Conservation (phyloP, 2,329 filamentous ascomycete species). For the Leptographium lundbergii region DNA sequence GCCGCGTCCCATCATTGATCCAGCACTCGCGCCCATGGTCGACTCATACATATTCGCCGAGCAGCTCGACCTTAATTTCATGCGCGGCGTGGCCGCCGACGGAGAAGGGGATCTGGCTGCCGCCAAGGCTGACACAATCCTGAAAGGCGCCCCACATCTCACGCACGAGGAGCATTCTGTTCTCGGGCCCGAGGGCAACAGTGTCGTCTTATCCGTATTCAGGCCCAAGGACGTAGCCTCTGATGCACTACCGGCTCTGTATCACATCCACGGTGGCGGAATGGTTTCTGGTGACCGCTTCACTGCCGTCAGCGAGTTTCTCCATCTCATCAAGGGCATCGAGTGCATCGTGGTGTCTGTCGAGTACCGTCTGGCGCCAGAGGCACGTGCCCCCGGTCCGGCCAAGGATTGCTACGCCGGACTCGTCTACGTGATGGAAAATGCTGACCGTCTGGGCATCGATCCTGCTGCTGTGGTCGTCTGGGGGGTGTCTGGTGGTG, state of each 20-base stretch:
- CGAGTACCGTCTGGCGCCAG: constrained; percentile 1
- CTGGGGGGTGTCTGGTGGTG: constrained; percentile 1
- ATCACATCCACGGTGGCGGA: constrained; percentile 1
- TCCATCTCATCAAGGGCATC: background rate
- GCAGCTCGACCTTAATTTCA: background rate
- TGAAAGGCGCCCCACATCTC: background rate
- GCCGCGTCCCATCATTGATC: background rate
- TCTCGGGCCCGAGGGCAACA: background rate
- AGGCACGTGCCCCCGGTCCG: background rate
- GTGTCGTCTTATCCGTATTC: background rate
- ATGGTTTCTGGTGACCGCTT: background rate
- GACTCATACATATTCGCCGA: background rate
- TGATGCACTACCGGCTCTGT: background rate
- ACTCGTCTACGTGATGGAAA: background rate
- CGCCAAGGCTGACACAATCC: background rate
- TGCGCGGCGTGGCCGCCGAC: background rate
- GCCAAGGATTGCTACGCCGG: background rate
- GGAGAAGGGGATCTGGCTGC: background rate
- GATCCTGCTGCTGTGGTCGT: background rate
- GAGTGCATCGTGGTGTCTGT: background rate
- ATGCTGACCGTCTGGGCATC: background rate
- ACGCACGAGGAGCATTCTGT: background rate
- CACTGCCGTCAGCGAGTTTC: background rate
- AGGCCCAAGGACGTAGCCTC: background rate
- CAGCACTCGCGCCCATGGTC: background rate